Percentiles rank a stretch among this genome's conserved stretches.
Conservation (phyloP, 1,284 basidiomycete genomes). For the Rhodotorula sp. region DNA sequence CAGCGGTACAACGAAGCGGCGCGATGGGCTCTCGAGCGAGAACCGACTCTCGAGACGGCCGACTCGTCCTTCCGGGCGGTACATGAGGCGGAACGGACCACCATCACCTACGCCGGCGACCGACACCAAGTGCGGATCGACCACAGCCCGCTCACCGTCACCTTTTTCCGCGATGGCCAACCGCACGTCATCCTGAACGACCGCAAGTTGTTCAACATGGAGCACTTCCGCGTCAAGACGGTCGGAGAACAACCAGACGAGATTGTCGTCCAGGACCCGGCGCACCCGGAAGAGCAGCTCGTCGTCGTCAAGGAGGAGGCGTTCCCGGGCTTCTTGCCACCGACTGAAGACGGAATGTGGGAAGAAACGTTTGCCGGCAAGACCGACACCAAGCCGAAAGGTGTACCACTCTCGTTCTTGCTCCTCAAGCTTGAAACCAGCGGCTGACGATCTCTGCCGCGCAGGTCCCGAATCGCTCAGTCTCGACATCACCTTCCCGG, state of each 20-base stretch:
- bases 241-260: slow-evolving; percentile 46
- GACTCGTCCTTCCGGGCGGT: slow-evolving; percentile 61
- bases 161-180: slow-evolving; percentile 65
- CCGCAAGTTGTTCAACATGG: slow-evolving; percentile 89
- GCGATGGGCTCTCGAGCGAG: slow-evolving; percentile 73
- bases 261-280: slow-evolving; percentile 44
- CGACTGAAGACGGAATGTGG: slow-evolving; percentile 78
- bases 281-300: slow-evolving; percentile 48
- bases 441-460: not conserved
- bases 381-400: slow-evolving; percentile 93
- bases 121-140: slow-evolving; percentile 61
- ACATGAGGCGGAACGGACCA: slow-evolving; percentile 59
- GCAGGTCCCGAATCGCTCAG: slow-evolving; percentile 89
- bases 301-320: slow-evolving; percentile 58
- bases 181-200: slow-evolving; percentile 89
- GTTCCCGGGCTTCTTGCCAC: slow-evolving; percentile 48
- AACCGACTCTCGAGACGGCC: slow-evolving; percentile 56
- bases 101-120: slow-evolving; percentile 47
- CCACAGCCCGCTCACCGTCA: slow-evolving; percentile 71
- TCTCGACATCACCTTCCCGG: slow-evolving; percentile 90
- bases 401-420: slow-evolving; percentile 52
- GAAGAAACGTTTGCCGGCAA: slow-evolving; percentile 83
- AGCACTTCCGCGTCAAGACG: slow-evolving; percentile 81
- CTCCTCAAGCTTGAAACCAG: fast-evolving
- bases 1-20: slow-evolving; percentile 87